Percentiles rank a stretch among this genome's conserved stretches.
Conservation (phyloP, 1,284 basidiomycete species). For the Ustilago crameri region DNA sequence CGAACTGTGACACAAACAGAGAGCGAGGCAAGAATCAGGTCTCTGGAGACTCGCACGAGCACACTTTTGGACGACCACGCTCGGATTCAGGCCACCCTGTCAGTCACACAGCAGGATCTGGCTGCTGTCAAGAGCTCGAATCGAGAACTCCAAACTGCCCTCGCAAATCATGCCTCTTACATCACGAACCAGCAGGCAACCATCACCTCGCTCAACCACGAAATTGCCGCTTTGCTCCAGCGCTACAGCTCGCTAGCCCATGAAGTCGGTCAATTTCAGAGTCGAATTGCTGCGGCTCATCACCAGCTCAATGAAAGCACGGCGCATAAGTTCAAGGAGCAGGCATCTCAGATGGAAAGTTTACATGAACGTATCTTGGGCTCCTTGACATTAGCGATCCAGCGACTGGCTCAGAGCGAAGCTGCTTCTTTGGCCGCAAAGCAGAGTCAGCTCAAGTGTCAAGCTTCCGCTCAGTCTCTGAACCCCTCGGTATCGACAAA, state of each 20-base stretch:
- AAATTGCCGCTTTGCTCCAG: neutral
- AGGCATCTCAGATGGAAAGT: slow-evolving; percentile 1
- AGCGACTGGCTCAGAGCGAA: neutral
- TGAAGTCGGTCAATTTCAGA: slow-evolving; percentile 5
- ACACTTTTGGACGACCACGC: neutral
- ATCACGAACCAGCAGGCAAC: neutral
- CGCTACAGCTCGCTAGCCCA: neutral
- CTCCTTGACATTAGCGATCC: slow-evolving; percentile 4
- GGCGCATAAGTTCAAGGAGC: neutral
- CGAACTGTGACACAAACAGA: neutral
- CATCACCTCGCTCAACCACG: neutral
- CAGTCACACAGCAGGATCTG: slow-evolving; percentile 3
- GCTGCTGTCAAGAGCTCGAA: neutral
- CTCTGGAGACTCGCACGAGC: neutral
- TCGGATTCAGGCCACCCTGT: neutral
- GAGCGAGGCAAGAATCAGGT: slow-evolving; percentile 5
- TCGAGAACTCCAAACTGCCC: neutral
- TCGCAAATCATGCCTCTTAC: neutral
- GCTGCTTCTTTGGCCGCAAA: too few species aligned
- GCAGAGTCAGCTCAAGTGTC: neutral
- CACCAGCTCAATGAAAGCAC: slow-evolving; percentile 8
- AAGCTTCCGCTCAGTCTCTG: neutral
- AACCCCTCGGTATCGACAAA: neutral
- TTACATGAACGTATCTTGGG: slow-evolving; percentile 7
- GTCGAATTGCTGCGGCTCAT: slow-evolving; percentile 2